A percentile compares a stretch with the other conserved stretches of the same genome.
Conservation (phyloP, 2,329 filamentous ascomycete species). For the Diaporthe ilicicola region DNA sequence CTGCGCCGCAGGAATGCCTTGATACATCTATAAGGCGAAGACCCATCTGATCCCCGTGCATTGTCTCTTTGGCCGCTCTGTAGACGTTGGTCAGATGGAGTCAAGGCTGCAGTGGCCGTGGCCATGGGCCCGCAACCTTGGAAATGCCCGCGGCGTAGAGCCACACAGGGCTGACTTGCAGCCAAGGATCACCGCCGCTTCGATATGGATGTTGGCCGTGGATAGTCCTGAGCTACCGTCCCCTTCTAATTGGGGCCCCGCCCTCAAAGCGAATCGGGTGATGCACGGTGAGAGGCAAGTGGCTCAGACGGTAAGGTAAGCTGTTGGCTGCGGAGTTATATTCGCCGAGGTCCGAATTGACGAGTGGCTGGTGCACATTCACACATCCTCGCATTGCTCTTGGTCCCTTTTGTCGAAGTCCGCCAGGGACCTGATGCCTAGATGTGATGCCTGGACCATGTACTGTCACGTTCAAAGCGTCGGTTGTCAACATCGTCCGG, state of each 20-base stretch:
- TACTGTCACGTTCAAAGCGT: constrained; percentile 16
- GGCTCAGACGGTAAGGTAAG: background rate
- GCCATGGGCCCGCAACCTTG: background rate
- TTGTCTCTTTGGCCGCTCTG: background rate
- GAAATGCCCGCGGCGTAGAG: background rate
- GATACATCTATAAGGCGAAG: background rate
- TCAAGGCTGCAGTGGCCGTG: background rate
- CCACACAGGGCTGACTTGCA: background rate
- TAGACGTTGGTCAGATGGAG: background rate
- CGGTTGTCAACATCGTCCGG: constrained; percentile 1
- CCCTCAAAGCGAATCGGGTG: background rate
- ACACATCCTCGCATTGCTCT: background rate
- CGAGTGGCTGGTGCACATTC: background rate
- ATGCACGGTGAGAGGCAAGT: background rate
- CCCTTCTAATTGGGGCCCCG: background rate
- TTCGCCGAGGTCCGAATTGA: background rate
- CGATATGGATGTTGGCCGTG: background rate
- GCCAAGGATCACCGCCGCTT: background rate
- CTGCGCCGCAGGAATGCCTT: background rate
- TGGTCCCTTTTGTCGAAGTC: background rate
- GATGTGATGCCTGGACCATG: background rate
- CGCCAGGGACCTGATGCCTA: background rate
- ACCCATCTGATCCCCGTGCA: background rate
- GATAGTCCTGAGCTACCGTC: background rate
- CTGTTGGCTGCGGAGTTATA: background rate